Conservation (phyloP, 345 rosid species). For the Lumnitzera racemosa region DNA sequence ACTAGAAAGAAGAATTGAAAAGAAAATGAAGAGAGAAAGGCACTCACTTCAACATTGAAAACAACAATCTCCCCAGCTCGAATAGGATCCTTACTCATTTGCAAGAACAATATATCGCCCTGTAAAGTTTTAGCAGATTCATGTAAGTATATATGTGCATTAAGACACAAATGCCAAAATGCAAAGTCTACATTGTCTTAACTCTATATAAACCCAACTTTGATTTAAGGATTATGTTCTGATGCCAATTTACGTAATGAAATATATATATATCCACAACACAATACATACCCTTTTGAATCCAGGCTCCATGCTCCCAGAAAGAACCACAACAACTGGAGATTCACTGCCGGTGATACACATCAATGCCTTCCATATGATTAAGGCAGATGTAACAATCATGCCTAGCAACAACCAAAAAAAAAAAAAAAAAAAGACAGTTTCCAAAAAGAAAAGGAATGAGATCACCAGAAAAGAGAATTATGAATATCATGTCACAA, state of each 20-base stretch:
- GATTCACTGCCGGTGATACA: conserved; percentile 81
- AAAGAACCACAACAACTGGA: conserved; percentile 70
- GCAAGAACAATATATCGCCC: conserved; percentile 96
- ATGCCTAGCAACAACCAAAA: conserved; percentile 40
- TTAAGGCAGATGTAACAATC: conserved; percentile 91
- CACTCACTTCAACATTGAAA: conserved; percentile 65
- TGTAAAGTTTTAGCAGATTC: conserved; percentile 16
- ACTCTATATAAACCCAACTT: too few relatives aligned
- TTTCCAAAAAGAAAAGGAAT: not conserved
- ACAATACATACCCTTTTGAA: conserved; percentile 60
- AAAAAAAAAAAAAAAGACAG: conserved; percentile 3
- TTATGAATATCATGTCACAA: too few relatives aligned
- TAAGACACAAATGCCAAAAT: too few relatives aligned
- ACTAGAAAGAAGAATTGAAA: not conserved
- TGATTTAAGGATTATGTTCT: too few relatives aligned
- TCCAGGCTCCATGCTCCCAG: conserved; percentile 84
- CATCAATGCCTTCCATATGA: conserved; percentile 95
- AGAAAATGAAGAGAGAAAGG: not conserved
- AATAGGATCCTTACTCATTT: conserved; percentile 87
- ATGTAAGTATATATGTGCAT: not conserved
- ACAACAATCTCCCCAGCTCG: conserved; percentile 97
- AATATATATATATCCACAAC: not conserved
- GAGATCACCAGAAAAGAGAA: too few relatives aligned
- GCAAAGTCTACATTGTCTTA: too few relatives aligned
- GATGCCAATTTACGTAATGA: not conserved